A percentile compares a stretch with the other conserved stretches of the same genome.
phyloP scores from a whole-genome alignment of 371 early-diverging fungal genomes.

The Mortierella sp. region DNA sequence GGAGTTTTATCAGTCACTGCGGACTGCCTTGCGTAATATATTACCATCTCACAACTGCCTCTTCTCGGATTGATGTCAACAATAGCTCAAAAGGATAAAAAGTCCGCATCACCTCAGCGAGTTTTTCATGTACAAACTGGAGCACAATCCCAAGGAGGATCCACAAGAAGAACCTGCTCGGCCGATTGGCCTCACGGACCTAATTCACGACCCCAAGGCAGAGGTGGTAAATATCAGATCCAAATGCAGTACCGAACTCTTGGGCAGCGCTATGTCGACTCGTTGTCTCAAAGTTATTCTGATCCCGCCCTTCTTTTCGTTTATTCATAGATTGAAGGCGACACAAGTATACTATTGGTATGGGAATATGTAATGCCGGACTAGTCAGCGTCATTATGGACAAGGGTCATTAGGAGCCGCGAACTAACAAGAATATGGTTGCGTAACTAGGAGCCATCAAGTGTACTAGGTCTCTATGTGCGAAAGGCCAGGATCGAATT shows the following conservation, averaged over 20 bases:
- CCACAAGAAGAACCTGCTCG: neutral
- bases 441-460: slow-evolving; percentile 35
- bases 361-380: neutral
- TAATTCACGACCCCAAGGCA: slow-evolving; percentile 15
- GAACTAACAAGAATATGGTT: neutral
- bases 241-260: neutral
- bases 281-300: neutral
- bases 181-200: slow-evolving; percentile 28
- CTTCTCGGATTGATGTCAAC: neutral
- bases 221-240: neutral
- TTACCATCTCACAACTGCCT: neutral
- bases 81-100: slow-evolving; percentile 43
- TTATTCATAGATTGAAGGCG: neutral
- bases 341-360: neutral
- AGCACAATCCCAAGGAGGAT: slow-evolving; percentile 17
- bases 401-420: neutral
- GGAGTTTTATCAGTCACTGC: neutral
- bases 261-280: too few relatives aligned
- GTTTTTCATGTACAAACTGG: slow-evolving; percentile 36
- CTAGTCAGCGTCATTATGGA: neutral
- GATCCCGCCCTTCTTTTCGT: neutral
- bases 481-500: slow-evolving; percentile 57
- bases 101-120: slow-evolving; percentile 41
- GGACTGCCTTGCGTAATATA: too few relatives aligned
- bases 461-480: slow-evolving; percentile 58